Conservation (phyloP, 164 flowering plant genomes). For the Warburgia ugandensis region DNA sequence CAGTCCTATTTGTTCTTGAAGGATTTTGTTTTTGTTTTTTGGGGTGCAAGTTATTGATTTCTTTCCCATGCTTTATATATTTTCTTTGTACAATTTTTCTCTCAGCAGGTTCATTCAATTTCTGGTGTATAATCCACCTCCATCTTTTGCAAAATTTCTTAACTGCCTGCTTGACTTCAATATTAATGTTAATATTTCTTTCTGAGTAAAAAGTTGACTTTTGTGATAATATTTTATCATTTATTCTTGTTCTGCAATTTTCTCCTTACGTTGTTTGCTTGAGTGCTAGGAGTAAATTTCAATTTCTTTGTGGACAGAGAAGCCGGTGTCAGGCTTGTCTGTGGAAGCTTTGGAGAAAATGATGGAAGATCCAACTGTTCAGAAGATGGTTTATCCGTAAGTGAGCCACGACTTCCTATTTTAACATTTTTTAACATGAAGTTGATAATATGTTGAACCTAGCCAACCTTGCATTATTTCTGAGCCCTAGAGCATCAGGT, state of each 20-base stretch:
- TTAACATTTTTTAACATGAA: background rate
- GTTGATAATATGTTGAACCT: too few species aligned
- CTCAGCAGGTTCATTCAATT: too few species aligned
- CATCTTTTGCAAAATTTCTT: background rate
- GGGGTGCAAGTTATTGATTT: background rate
- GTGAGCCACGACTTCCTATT: conserved; percentile 8
- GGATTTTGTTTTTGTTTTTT: background rate
- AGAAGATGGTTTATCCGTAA: conserved; percentile 94
- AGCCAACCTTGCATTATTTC: too few species aligned
- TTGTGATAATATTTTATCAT: background rate
- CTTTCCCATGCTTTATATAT: too few species aligned
- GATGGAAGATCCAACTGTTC: conserved; percentile 98
- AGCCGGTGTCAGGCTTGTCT: conserved; percentile 39
- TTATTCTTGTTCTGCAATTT: background rate
- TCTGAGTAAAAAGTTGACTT: too few species aligned
- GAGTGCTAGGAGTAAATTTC: background rate
- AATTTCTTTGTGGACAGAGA: conserved; percentile 30
- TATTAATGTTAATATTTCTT: too few species aligned
- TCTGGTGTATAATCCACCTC: too few species aligned
- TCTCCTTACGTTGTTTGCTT: too few species aligned
- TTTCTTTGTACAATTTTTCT: background rate
- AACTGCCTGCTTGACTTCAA: too few species aligned
- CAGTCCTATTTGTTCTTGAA: too few species aligned
- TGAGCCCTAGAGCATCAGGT: too few species aligned
- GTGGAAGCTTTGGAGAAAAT: conserved; percentile 94